phyloP scores from a whole-genome alignment of 2,329 filamentous ascomycete genomes.

The Fusarium compactum region DNA sequence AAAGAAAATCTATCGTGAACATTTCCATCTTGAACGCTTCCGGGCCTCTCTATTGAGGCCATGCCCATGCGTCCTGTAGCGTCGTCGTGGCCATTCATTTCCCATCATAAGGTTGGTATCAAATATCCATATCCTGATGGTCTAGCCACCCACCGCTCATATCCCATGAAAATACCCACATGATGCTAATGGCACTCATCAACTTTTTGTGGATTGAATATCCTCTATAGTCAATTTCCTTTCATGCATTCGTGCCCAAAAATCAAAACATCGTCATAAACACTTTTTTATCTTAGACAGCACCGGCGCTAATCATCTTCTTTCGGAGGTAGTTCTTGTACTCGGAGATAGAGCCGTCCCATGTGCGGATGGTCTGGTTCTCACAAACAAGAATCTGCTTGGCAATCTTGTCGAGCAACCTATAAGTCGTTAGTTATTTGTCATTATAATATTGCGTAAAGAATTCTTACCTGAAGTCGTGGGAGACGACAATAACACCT shows the following conservation, averaged over 20 bases:
- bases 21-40: constrained; percentile 47
- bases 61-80: constrained; percentile 48
- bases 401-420: constrained; percentile 98
- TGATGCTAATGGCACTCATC: constrained; percentile 44
- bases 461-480: constrained; percentile 91
- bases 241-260: constrained; percentile 39
- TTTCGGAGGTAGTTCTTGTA: constrained; percentile 99
- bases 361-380: constrained; percentile 91
- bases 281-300: constrained; percentile 71
- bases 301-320: constrained; percentile 94
- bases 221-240: constrained; percentile 49
- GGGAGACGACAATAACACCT: constrained; percentile 96
- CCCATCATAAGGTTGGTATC: constrained; percentile 39
- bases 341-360: constrained; percentile 89
- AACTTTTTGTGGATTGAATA: constrained; percentile 48
- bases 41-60: constrained; percentile 48
- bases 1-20: constrained; percentile 53
- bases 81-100: constrained; percentile 41
- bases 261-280: constrained; percentile 33
- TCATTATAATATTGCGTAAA: not conserved
- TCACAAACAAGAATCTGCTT: constrained; percentile 99
- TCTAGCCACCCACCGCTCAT: constrained; percentile 45
- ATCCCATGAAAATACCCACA: constrained; percentile 49
- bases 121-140: constrained; percentile 46
- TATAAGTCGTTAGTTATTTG: constrained; percentile 53